Evolutionary conservation across 805 yeast genomes (phyloP), one percentile per base, ranked within the genome.

Genomic region (Zygoascus biomembranicola): DNA sequence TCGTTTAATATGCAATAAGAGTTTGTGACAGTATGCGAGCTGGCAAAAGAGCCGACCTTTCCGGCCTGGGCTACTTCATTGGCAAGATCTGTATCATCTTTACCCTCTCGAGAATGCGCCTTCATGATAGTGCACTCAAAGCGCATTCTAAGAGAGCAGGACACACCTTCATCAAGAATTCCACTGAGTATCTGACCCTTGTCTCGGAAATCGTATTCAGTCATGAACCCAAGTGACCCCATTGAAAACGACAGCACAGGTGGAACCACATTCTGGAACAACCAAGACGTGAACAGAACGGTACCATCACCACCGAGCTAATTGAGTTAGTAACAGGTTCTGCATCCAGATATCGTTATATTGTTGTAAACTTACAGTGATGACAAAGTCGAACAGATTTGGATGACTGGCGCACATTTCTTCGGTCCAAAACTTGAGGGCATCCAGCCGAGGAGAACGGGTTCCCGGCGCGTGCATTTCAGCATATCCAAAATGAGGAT

Each of bases 221-320:
- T 90, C 60, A 94, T 73, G 66, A 94, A 94, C 2, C 99, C 99
- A 23, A 94, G 73, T 0, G 96, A 87, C 0, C 99, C 99, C 60
- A 94, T 73, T 0, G 95, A 80, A 68, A 90, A 92, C 18, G 95
- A 81, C 59, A 94, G 75, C 1, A 92, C 87, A 0, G 99, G 99
- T 0, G 99, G 99, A 1, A 90, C 97, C 49, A 79, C 77, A 54
- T 78, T 73, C 69, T 87, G 95, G 69, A 94, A 94, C 43, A 90
- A 73, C 53, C 94, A 84, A 1, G 96, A 89, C 0, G 92, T 92
- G 63, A 85, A 85, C 9, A 92, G 72, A 48, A 92, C 96, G 0
- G 99, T 94, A 8, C 99, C 98, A 65, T 94, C 99, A 16, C 99
- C 99, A 23, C 99, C 99, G 8, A 94, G 73, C 39, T 35, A 35